Evolutionary conservation across 371 early-diverging fungal genomes (phyloP), one percentile per base, ranked within the genome.

Genomic region (Paramicrosporidium saccamoebae): DNA sequence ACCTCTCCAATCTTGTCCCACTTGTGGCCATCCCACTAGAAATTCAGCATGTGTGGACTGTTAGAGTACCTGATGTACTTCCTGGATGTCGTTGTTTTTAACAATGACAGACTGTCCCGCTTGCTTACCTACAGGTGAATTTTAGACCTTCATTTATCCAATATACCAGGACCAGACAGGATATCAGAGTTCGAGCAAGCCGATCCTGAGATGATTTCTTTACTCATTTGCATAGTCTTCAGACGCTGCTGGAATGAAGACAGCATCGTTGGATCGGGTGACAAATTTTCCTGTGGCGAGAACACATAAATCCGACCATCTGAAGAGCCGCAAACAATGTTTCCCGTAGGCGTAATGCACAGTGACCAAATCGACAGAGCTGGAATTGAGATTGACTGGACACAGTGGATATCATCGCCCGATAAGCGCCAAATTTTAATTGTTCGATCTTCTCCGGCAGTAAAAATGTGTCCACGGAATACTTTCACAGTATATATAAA

Each of bases 1-100:
- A 94, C 86, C 17, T 75, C 68, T 3, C 95, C 95, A 24, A 90
- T 55, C 39, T 84, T 84, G 23, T 41, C 26, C 95, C 95, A 94
- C 16, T 36, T 27, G 14, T 45, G 46, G n/a, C 34, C 37, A 26
- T 42, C 55, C 81, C 84, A 94, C 51, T 68, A 37, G 10, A 31
- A 29, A n/a, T n/a, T n/a, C n/a, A n/a, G n/a, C n/a, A n/a, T n/a
- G n/a, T n/a, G n/a, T n/a, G n/a, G n/a, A n/a, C n/a, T n/a, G n/a
- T n/a, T n/a, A n/a, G n/a, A n/a, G n/a, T n/a, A 50, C 53, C 39
- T 64, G 65, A 32, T 78, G 61, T 3, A 74, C 79, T 36, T 77
- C 78, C 0, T 71, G n/a, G n/a, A n/a, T n/a, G n/a, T n/a, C n/a
- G n/a, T n/a, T n/a, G n/a, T n/a, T n/a, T n/a, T n/a, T n/a, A n/a